Evolutionary conservation across 2,329 filamentous ascomycete species (phyloP).

Genomic region (Calonectria leucothoes): DNA sequence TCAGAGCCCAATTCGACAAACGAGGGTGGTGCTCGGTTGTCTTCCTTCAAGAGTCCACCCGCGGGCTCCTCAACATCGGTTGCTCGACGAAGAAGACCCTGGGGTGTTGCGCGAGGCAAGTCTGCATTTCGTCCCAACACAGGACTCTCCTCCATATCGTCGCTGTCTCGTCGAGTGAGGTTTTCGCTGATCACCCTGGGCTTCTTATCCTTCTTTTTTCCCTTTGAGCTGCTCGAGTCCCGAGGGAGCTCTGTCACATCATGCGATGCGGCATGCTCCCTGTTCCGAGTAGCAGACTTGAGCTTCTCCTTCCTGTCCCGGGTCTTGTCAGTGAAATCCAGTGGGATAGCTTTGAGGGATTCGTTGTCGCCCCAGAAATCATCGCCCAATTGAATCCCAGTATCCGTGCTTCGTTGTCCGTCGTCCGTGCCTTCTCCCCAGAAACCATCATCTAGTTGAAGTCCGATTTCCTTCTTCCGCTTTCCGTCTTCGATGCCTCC

Average conservation of each 20-base stretch:
- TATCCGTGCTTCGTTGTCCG: background rate
- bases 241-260: background rate
- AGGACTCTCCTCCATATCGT: conserved; percentile 52
- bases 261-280: background rate
- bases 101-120: conserved; percentile 27
- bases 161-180: conserved; percentile 37
- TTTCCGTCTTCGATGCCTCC: conserved; percentile 14
- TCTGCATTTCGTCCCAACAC: conserved; percentile 46
- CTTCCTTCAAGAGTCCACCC: conserved; percentile 47
- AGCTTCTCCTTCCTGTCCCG: conserved; percentile 6
- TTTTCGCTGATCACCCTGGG: conserved; percentile 28
- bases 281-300: conserved; percentile 3
- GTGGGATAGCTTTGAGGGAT: conserved; percentile 20
- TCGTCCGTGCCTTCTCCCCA: background rate
- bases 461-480: background rate
- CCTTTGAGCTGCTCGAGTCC: conserved; percentile 2
- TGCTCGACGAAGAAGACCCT: conserved; percentile 46
- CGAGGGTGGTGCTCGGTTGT: conserved; percentile 36
- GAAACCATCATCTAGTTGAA: background rate
- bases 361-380: conserved; percentile 44
- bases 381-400: conserved; percentile 15
- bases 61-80: conserved; percentile 45
- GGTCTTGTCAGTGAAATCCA: conserved; percentile 16
- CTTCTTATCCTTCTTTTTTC: conserved; percentile 22
- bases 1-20: conserved; percentile 39